Conservation (phyloP, 768 basidiomycete species). For the Cyclocybe cylindracea region DNA sequence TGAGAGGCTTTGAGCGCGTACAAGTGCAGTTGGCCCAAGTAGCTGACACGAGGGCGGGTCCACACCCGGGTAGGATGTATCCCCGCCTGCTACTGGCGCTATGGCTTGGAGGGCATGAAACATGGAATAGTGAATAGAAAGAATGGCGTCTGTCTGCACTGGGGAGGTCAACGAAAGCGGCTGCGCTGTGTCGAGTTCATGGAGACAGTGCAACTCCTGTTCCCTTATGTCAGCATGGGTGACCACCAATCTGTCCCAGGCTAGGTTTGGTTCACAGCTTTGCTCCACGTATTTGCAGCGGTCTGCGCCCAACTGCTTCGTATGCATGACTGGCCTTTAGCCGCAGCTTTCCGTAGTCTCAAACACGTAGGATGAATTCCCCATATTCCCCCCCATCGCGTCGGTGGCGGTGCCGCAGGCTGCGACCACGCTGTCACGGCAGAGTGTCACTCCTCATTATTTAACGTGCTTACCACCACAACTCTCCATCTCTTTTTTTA, state of each 20-base stretch:
- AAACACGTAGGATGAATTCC: background rate
- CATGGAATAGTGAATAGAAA: slow-evolving; percentile 1
- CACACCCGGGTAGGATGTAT: slow-evolving; percentile 36
- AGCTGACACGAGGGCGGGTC: slow-evolving; percentile 52
- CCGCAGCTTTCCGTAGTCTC: no score
- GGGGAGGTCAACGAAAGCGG: slow-evolving; percentile 9
- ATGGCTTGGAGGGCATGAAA: background rate
- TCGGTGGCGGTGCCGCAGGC: background rate
- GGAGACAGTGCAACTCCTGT: slow-evolving; percentile 7
- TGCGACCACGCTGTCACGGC: background rate
- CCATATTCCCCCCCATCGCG: background rate
- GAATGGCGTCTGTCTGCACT: slow-evolving; percentile 5
- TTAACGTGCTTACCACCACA: background rate
- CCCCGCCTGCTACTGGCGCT: slow-evolving; percentile 10
- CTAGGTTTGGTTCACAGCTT: background rate
- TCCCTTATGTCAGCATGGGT: slow-evolving; percentile 16
- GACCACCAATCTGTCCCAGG: background rate
- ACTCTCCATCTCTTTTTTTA: background rate
- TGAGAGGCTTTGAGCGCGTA: slow-evolving; percentile 23
- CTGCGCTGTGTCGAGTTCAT: slow-evolving; percentile 8
- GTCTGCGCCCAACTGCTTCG: no score
- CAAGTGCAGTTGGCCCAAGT: slow-evolving; percentile 53
- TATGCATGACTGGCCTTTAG: no score
- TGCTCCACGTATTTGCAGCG: no score
- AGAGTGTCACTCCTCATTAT: background rate